Conservation (phyloP, 352 stramenopile genomes). For the Peronospora destructor region DNA sequence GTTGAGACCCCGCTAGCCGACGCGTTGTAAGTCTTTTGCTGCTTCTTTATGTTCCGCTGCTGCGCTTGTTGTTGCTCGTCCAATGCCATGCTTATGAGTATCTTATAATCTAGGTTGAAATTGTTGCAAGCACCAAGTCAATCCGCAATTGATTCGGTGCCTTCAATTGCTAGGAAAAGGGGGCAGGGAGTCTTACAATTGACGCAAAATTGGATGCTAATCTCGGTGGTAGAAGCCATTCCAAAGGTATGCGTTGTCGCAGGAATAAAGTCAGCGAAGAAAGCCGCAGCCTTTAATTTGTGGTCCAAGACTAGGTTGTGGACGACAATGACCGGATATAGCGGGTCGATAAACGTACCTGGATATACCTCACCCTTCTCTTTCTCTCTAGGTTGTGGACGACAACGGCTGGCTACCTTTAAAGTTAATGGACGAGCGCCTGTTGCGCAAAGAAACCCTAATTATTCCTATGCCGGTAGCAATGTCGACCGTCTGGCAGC, state of each 20-base stretch:
- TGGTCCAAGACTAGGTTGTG: conserved; percentile 26
- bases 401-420: neutral
- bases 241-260: conserved; percentile 16
- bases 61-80: conserved; percentile 9
- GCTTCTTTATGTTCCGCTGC: conserved; percentile 9
- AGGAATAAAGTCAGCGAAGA: conserved; percentile 24
- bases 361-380: no score
- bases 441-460: conserved; percentile 2
- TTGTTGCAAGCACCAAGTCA: conserved; percentile 7
- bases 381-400: conserved; percentile 20
- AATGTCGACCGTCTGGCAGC: conserved; percentile 1
- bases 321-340: neutral
- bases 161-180: neutral
- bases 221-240: conserved; percentile 1
- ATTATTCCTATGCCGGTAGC: neutral
- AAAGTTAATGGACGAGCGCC: neutral
- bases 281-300: conserved; percentile 7
- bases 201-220: neutral
- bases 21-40: conserved; percentile 25
- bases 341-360: no score
- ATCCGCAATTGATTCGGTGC: conserved; percentile 27
- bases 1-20: conserved; percentile 23
- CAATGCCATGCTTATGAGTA: conserved; percentile 6
- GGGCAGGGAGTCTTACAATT: neutral
- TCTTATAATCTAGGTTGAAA: neutral